Base-by-base conservation (phyloP, 1,284 basidiomycete genomes). In the Cystobasidium sp. region DNA sequence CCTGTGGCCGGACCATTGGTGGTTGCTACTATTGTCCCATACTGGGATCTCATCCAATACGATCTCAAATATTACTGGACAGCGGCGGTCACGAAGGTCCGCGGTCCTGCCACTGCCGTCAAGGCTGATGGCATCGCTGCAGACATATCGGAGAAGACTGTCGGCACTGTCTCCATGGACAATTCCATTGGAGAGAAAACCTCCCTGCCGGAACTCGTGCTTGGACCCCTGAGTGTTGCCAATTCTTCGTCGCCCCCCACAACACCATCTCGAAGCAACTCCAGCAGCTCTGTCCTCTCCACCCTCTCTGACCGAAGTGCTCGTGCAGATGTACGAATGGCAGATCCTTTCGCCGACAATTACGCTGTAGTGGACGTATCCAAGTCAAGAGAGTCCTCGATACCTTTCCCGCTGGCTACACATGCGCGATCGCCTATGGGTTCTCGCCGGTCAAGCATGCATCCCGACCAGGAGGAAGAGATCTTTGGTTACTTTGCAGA, bases 41-140 rank as follows among this genome's bases (percentile, higher is more conserved):
- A 63, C 37, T 47, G 61, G 61, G 61, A 63, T 63, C 61, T 63
- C 9, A 51, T 63, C 20, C 61, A 63, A 22, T 63, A 63, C 20
- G 61, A 63, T 39, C 22, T 63, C 22, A 51, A 47, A 16, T 63
- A n/a, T 24, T 63, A 63, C 61, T 46, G 20, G 20, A 63, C 14
- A 7, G 47, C 44, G 20, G 20, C 47, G 20, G 31, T 47, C 14
- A 24, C 43, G 47, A 63, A 51, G n/a, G 14, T 63, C 14, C 18
- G 22, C 8, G 61, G 61, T 14, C 14, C 61, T 22, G 43, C 14
- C 10, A 31, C 61, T n/a, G 20, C 16, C 7, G 61, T 63, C 44
- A 44, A 63, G 6, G 16, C 47, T 10, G 61, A 49, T 31, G 56
- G 16, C 20, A 39, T 59, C 16, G n/a, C 56, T 22, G 20, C 9